Evolutionary conservation across 2,329 filamentous ascomycete species (phyloP).

Genomic region (Ploettnerulaceae sp.): DNA sequence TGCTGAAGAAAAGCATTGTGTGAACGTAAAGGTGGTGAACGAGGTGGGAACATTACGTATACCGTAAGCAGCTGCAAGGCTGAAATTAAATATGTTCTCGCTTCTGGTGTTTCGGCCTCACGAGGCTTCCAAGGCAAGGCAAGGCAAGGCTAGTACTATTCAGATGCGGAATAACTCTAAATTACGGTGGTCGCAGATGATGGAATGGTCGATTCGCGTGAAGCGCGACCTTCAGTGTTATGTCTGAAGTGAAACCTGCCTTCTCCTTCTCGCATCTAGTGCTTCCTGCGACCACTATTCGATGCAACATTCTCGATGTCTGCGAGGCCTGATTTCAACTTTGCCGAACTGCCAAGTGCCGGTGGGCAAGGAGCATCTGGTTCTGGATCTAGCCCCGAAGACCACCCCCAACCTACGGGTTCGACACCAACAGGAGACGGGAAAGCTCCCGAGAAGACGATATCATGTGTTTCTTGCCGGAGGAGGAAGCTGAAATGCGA

Average conservation of each 20-base stretch:
- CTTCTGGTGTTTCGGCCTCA: too few relatives aligned
- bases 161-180: neutral
- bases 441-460: slow-evolving; percentile 43
- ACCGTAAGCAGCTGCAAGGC: neutral
- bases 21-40: neutral
- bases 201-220: too few relatives aligned
- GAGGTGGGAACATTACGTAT: neutral
- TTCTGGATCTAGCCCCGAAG: slow-evolving; percentile 3
- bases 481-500: slow-evolving; percentile 86
- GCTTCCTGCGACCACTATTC: neutral
- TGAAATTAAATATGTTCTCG: too few relatives aligned
- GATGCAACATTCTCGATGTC: neutral
- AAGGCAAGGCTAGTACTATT: neutral
- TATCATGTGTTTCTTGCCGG: slow-evolving; percentile 80
- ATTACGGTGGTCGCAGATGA: too few relatives aligned
- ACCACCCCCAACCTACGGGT: neutral
- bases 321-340: neutral
- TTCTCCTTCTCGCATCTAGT: too few relatives aligned
- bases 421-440: slow-evolving; percentile 1
- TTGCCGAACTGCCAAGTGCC: neutral
- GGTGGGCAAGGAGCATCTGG: neutral
- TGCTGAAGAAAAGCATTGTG: neutral
- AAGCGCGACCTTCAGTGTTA: too few relatives aligned
- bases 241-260: too few relatives aligned
- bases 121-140: neutral